Base-by-base conservation (phyloP, 352 stramenopile genomes). In the Phytophthora citricola region DNA sequence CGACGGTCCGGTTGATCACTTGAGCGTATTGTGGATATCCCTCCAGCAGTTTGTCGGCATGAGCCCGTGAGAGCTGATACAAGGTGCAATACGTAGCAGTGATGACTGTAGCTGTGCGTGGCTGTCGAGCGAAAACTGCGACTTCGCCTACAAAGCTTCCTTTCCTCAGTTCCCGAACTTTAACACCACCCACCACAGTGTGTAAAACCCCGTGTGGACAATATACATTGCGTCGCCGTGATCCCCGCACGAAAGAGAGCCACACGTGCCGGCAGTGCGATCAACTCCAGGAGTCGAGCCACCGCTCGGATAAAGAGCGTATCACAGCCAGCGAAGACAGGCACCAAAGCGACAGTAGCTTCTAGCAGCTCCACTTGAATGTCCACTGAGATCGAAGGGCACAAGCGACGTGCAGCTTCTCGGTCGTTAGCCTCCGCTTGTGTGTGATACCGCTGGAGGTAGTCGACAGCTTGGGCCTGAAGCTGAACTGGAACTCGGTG, bases 151-250 rank as follows among this genome's bases (percentile, higher is more conserved):
- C 89, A 50, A 87, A 92, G 24, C 70, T 83, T 0, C 76, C 79
- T 53, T 92, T 90, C 9, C 83, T 71, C 8, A 92, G 46, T 59
- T 92, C 83, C 4, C 83, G 83, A 7, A 92, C 78, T 62, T 91
- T 92, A 2, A 87, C 69, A 15, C 81, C 79, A 31, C 83, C 73
- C 5, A 90, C 78, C 9, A 87, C 63, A 0, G 80, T 88, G 38
- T 87, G 73, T 12, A 92, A 58, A 2, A 92, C 83, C 0, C 83
- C 5, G 81, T 83, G 46, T 87, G 73, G 27, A 92, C 68, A 32
- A 92, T 79, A 43, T 91, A 92, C 79, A 92, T 89, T 4, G 83
- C 83, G 55, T 92, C 78, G 26, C 83, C 83, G 22, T 87, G 78
- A 20, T 92, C 83, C 1, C 83, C 0, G 69, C 64, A 20, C 64